These are phyloP conservation scores for Fomitopsis palustris DNA, from an alignment of 1,284 basidiomycete species.

Conservation along the genomic window DNA sequence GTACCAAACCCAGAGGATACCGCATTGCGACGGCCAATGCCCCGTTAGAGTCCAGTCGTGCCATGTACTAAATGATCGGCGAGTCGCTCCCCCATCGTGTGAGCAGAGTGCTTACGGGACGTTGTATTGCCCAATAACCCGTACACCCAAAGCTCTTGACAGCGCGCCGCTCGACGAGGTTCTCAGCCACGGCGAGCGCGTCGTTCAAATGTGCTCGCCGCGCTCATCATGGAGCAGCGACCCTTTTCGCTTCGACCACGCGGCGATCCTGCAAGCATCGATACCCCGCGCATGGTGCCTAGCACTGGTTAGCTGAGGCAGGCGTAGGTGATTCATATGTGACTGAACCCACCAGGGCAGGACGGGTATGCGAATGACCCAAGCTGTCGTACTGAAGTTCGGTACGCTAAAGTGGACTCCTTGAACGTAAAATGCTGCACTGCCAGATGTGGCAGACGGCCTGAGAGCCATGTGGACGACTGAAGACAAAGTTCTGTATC, in stretches of 20 bases:
- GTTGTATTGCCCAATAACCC: slow-evolving; percentile 29
- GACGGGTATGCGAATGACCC: slow-evolving; percentile 17
- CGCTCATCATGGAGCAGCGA: slow-evolving; percentile 14
- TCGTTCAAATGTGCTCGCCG: slow-evolving; percentile 15
- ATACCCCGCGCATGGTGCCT: no score
- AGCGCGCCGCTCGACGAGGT: slow-evolving; percentile 27
- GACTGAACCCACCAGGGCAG: no score
- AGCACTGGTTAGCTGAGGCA: no score
- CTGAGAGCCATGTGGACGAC: slow-evolving; percentile 74
- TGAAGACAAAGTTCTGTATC: slow-evolving; percentile 91
- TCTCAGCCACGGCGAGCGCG: slow-evolving; percentile 28
- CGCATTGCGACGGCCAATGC: no score
- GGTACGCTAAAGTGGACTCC: no score
- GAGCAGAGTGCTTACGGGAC: no score
- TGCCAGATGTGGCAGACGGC: slow-evolving; percentile 69
- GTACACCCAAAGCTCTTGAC: slow-evolving; percentile 34
- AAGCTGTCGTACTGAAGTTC: background rate
- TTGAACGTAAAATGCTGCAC: no score
- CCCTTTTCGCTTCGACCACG: slow-evolving; percentile 19
- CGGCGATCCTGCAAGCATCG: slow-evolving; percentile 29
- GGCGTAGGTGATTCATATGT: no score
- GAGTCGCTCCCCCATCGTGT: no score
- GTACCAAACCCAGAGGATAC: no score
- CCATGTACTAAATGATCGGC: no score
- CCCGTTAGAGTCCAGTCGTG: no score